Evolutionary conservation across 352 stramenopile species (phyloP), one percentile per base, ranked within the genome.

Genomic region (Phytopythium mirpurense): DNA sequence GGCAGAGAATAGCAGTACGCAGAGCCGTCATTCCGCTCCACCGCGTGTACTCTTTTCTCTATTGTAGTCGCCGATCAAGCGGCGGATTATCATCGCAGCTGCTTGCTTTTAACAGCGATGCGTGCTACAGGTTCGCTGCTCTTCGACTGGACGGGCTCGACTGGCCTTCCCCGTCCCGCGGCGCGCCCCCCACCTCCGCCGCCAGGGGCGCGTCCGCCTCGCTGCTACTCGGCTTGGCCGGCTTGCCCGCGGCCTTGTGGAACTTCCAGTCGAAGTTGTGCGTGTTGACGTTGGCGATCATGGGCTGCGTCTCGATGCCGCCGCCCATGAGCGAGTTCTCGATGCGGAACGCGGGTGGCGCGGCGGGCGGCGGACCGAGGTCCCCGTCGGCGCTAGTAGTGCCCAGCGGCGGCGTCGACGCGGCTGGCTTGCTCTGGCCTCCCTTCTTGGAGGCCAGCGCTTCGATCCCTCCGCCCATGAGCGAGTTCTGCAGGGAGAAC

Each of bases 301-400:
- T 63, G n/a, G 77, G 78, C 48, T 88, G 78, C 31, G 77, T 52
- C 46, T 93, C 83, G 27, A 93, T 93, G 42, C 83, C 80, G 32
- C 83, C 83, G 52, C 83, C 83, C 61, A 91, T 87, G 29, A 93
- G 79, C 31, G 83, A 93, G 55, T 93, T 83, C 57, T 86, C 68
- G 43, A 91, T 73, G 8, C 57, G 67, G 34, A 93, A 84, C 10
- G 68, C 65, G 29, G 83, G 83, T 0, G 80, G 74, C 0, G 66
- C 77, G 32, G 51, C 68, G 4, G 83, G 83, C 15, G 83, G 80
- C 3, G 83, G 74, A 0, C 83, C 83, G 1, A 93, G 57, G 40
- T 90, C 78, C 18, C 46, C 45, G 2, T 65, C 59, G 21, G 62
- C 64, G 26, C 44, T 4, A 63, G 41, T 35, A 68, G 59, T 23